phyloP scores from a whole-genome alignment of 805 yeast species.

The Torulaspora delbrueckii region DNA sequence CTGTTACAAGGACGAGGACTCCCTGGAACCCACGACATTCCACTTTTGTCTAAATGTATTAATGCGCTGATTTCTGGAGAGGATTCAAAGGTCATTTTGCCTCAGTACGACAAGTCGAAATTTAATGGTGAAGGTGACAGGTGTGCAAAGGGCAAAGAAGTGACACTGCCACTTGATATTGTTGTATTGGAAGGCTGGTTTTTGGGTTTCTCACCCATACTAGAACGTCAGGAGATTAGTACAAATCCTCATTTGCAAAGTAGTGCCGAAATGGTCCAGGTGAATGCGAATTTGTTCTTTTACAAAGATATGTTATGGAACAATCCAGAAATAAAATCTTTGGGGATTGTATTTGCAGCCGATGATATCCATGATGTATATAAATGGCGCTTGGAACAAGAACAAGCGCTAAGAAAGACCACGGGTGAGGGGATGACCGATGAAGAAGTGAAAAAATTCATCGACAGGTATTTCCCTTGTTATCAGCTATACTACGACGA shows the following conservation, averaged over 20 bases:
- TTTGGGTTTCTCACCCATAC: slow-evolving; percentile 58
- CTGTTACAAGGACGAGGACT: slow-evolving; percentile 76
- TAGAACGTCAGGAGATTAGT: slow-evolving; percentile 23
- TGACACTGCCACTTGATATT: slow-evolving; percentile 47
- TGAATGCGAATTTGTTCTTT: slow-evolving; percentile 49
- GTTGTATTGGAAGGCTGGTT: slow-evolving; percentile 94
- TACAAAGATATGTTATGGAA: slow-evolving; percentile 44
- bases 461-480: slow-evolving; percentile 81
- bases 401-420: slow-evolving; percentile 22
- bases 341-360: slow-evolving; percentile 60
- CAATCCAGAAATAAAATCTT: slow-evolving; percentile 52
- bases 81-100: slow-evolving; percentile 40
- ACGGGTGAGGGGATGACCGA: slow-evolving; percentile 81
- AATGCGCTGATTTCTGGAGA: slow-evolving; percentile 35
- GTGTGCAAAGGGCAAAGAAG: slow-evolving; percentile 27
- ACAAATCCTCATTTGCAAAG: slow-evolving; percentile 17
- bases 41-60: slow-evolving; percentile 21
- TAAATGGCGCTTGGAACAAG: slow-evolving; percentile 71
- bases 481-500: slow-evolving; percentile 62
- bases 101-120: slow-evolving; percentile 74
- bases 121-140: slow-evolving; percentile 79
- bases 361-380: slow-evolving; percentile 57
- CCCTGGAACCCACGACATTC: slow-evolving; percentile 89
- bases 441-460: slow-evolving; percentile 58
- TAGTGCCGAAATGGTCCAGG: slow-evolving; percentile 32